phyloP scores from a whole-genome alignment of 495 filamentous ascomycete genomes.

The Daldinia caldariorum region DNA sequence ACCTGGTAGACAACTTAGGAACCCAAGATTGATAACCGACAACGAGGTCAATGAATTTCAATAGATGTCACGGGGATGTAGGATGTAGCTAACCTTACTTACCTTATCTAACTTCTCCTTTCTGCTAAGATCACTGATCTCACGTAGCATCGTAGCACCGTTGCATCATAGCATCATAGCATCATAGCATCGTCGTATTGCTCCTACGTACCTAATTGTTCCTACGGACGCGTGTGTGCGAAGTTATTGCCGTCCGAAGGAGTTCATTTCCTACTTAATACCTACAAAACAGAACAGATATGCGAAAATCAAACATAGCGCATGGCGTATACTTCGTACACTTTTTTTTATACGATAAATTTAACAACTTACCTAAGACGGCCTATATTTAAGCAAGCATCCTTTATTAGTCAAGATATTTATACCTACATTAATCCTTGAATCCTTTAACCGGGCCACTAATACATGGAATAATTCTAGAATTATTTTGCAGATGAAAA shows the following conservation, averaged over 20 bases:
- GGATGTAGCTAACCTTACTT: too few species aligned
- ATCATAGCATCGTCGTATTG: background rate
- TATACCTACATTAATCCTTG: background rate
- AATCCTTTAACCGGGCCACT: too few species aligned
- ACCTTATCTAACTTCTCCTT: background rate
- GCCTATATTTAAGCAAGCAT: background rate
- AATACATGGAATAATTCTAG: constrained; percentile 1
- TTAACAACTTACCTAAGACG: background rate
- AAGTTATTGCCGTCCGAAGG: background rate
- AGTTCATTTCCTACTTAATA: background rate
- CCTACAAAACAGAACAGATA: background rate
- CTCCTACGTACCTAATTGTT: background rate
- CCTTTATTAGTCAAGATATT: background rate
- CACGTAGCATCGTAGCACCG: background rate
- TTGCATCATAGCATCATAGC: background rate
- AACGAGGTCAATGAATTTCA: too few species aligned
- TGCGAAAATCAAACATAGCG: background rate
- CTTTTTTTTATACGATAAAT: background rate
- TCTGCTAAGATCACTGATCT: constrained; percentile 4
- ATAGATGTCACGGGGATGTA: too few species aligned
- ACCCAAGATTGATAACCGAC: too few species aligned
- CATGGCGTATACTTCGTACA: too few species aligned
- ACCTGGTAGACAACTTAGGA: too few species aligned
- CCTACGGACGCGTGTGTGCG: background rate
- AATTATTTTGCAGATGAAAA: background rate